These are phyloP conservation scores for Chimonanthus salicifolius DNA, from an alignment of 164 flowering plant genomes.

Conservation along the genomic window DNA sequence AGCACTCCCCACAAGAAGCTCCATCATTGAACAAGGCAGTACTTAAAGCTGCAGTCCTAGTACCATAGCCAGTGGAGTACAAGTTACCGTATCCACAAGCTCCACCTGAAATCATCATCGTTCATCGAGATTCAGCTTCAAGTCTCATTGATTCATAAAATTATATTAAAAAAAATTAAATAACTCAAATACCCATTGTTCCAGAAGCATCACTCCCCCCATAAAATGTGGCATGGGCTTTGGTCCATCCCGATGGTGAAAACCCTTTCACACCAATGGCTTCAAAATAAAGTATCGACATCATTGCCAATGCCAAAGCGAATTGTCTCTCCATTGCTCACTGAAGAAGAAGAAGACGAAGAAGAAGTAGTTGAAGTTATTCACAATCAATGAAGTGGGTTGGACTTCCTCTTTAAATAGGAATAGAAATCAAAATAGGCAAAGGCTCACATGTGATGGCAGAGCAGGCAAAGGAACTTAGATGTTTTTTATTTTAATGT, in stretches of 20 bases:
- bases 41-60: constrained; percentile 60
- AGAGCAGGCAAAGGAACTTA: constrained; percentile 21
- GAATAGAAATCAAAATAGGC: background rate
- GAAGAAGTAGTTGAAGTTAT: background rate
- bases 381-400: constrained; percentile 1
- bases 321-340: constrained; percentile 1
- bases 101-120: constrained; percentile 37
- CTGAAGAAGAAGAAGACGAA: background rate
- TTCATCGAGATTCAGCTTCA: constrained; percentile 68
- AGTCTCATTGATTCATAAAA: constrained; percentile 53
- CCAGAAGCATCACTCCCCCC: constrained; percentile 77
- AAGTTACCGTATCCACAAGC: constrained; percentile 70
- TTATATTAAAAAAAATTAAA: constrained; percentile 9
- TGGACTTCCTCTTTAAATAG: constrained; percentile 27
- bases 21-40: constrained; percentile 82
- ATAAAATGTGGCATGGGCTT: constrained; percentile 77
- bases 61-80: constrained; percentile 45
- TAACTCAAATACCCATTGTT: constrained; percentile 57
- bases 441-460: constrained; percentile 34
- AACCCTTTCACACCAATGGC: constrained; percentile 24
- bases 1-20: constrained; percentile 84
- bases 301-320: constrained; percentile 2
- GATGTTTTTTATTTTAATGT: background rate
- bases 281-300: background rate
- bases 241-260: constrained; percentile 40